Evolutionary conservation across 2,329 filamentous ascomycete genomes (phyloP), one percentile per base, ranked within the genome.

Genomic region (Monilinia vaccinii-corymbosi): DNA sequence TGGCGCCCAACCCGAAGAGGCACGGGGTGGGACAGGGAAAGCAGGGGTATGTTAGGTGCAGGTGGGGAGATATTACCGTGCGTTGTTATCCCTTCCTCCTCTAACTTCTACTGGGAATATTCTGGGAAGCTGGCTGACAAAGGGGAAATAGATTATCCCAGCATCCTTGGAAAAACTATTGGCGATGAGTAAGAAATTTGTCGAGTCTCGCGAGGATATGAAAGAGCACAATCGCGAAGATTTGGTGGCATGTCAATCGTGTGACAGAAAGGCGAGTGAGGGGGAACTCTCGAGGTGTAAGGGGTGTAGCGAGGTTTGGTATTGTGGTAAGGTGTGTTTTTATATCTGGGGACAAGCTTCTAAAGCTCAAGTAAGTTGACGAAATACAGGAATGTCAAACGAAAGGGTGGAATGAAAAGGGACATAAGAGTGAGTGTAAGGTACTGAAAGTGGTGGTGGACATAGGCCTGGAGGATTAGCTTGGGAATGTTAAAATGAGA

Each of bases 341-440:
- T 11, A 13, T 47, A n/a, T 21, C n/a, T 25, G 28, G 14, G 28
- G 47, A 58, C 21, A 46, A 47, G 31, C 3, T 32, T n/a, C 11
- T 14, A 28, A 23, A 50, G 25, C 40, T 52, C 32, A 28, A 38
- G n/a, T 45, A 21, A 38, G 18, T 31, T 58, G 40, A 42, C 31
- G n/a, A 40, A 25, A 34, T 32, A 44, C n/a, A 71, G 69, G 62
- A 65, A 14, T 71, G 69, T 52, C 69, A 71, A 52, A 56, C 61
- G 14, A 60, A 60, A 44, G 69, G 67, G 1, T 71, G 69, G 69
- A 66, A 40, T 53, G 61, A 67, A 21, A 64, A 61, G 13, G 67
- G 65, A 21, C 69, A 71, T 28, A 70, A 69, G 42, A 59, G 56
- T 6, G 67, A 70, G 36, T 71, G 69, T 45, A 71, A 68, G 44